Conservation (phyloP, 768 basidiomycete genomes). For the Asterophora lycoperdoides region DNA sequence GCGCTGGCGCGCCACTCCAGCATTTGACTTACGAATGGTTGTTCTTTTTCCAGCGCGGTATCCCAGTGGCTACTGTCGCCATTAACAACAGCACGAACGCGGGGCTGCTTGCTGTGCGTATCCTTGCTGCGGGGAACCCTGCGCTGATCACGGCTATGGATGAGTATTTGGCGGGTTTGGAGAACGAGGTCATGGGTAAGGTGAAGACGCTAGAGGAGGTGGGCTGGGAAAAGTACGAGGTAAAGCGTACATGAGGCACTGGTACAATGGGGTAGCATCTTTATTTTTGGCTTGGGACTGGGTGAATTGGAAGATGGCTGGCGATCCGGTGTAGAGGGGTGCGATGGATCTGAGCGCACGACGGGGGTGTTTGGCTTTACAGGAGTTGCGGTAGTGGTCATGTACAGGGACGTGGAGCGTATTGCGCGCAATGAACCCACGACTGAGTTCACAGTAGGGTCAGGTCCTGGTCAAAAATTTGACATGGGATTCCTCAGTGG, state of each 20-base stretch:
- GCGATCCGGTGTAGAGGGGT: conserved; percentile 24
- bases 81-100: conserved; percentile 96
- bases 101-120: conserved; percentile 84
- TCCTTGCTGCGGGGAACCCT: conserved; percentile 76
- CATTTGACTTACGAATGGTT: no score
- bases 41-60: conserved; percentile 65
- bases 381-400: conserved; percentile 13
- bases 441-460: conserved; percentile 13
- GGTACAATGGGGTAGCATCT: conserved; percentile 2
- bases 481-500: conserved; percentile 1
- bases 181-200: conserved; percentile 76
- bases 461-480: neutral
- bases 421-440: conserved; percentile 20
- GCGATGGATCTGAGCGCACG: conserved; percentile 25
- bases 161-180: conserved; percentile 61
- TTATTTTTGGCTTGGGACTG: conserved; percentile 32
- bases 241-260: conserved; percentile 26
- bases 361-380: conserved; percentile 15
- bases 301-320: conserved; percentile 37
- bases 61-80: conserved; percentile 96
- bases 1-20: no score
- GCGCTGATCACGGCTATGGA: conserved; percentile 63
- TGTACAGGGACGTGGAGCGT: conserved; percentile 20
- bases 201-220: conserved; percentile 68
- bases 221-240: conserved; percentile 84